Percentiles rank a stretch among this genome's conserved stretches.
Conservation (phyloP, 169 alveolate species). For the Eimeria maxima region DNA sequence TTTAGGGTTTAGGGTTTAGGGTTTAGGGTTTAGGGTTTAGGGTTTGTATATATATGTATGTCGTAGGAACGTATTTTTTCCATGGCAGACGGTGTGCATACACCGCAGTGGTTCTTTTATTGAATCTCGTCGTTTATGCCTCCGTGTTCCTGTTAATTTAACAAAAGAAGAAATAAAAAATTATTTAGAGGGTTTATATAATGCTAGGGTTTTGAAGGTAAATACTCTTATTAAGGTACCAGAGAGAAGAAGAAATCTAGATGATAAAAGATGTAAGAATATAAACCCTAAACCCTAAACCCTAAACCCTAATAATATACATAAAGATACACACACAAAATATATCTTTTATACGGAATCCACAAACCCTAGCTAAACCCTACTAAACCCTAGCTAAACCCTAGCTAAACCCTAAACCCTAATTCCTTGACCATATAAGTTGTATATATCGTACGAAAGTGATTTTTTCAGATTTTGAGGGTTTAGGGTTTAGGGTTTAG, state of each 20-base stretch:
- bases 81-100: slow-evolving; percentile 92
- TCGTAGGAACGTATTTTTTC: slow-evolving; percentile 92
- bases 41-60: not conserved
- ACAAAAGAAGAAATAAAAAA: slow-evolving; percentile 93
- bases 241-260: slow-evolving; percentile 70
- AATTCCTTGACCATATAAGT: not conserved
- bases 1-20: slow-evolving; percentile 1
- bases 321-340: not conserved
- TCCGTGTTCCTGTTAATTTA: slow-evolving; percentile 92
- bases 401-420: slow-evolving; percentile 23
- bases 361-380: no score
- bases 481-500: slow-evolving; percentile 13
- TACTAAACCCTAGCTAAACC: not conserved
- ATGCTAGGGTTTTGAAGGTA: slow-evolving; percentile 91
- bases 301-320: not conserved
- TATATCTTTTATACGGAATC: no score
- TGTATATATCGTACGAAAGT: not conserved
- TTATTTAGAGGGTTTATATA: slow-evolving; percentile 91
- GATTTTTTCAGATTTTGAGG: not conserved
- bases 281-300: slow-evolving; percentile 23
- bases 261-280: not conserved
- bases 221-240: slow-evolving; percentile 92
- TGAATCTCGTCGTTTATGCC: slow-evolving; percentile 91
- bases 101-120: slow-evolving; percentile 92
- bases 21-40: not conserved